Percentiles rank a stretch among this genome's conserved stretches.
These are phyloP conservation scores for Fusarium tricinctum DNA, from an alignment of 2,329 filamentous ascomycete genomes.

Conservation along the genomic window DNA sequence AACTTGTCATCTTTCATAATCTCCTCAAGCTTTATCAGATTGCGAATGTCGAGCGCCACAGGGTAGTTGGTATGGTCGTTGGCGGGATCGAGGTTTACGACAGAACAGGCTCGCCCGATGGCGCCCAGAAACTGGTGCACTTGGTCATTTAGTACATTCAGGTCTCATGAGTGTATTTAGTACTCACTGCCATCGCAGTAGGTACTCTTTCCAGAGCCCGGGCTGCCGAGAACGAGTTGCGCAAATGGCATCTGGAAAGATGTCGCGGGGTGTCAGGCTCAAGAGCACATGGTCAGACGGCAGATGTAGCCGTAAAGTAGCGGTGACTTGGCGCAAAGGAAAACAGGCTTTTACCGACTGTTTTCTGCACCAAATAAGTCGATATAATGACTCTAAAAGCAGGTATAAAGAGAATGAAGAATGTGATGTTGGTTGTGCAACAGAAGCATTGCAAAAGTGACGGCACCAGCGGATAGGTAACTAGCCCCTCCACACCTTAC, in stretches of 20 bases:
- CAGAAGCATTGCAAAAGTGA: conserved; percentile 32
- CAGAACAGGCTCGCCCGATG: conserved; percentile 92
- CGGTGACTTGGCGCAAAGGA: conserved; percentile 8
- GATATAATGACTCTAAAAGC: conserved; percentile 1
- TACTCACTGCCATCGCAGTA: conserved; percentile 94
- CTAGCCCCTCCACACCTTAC: conserved; percentile 44
- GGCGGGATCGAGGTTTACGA: conserved; percentile 96
- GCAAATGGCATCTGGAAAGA: conserved; percentile 68
- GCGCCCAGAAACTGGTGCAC: conserved; percentile 98
- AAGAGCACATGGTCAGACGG: conserved; percentile 46
- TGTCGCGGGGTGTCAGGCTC: conserved; percentile 34
- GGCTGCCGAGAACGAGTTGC: conserved; percentile 92
- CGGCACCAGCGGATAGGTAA: conserved; percentile 19
- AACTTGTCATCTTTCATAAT: conserved; percentile 93
- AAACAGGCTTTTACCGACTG: conserved; percentile 27
- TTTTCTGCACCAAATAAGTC: conserved; percentile 11
- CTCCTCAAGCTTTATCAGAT: conserved; percentile 90
- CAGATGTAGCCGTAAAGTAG: conserved; percentile 2
- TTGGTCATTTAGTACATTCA: conserved; percentile 49
- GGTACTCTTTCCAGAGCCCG: conserved; percentile 95
- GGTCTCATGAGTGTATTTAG: rapidly evolving
- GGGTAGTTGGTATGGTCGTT: conserved; percentile 94
- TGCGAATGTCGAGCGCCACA: conserved; percentile 90
- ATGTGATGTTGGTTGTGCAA: conserved; percentile 20
- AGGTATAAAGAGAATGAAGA: conserved; percentile 14